Evolutionary conservation across 2,329 filamentous ascomycete species (phyloP).

Genomic region (Hypoxylon rubiginosum): DNA sequence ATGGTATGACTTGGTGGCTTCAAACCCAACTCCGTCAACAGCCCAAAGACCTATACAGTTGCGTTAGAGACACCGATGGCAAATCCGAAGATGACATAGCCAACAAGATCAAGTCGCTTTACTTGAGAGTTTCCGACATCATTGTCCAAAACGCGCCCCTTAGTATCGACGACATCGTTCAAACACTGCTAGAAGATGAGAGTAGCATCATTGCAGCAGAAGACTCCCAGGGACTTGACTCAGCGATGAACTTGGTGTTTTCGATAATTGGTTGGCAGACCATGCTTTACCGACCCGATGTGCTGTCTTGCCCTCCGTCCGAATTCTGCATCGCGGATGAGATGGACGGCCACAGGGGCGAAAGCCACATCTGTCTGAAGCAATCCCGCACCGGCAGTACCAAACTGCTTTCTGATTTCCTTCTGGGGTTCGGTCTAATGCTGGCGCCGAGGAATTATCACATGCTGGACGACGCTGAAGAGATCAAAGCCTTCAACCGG

Average conservation of each 20-base stretch:
- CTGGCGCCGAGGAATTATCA: constrained; percentile 40
- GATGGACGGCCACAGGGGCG: constrained; percentile 33
- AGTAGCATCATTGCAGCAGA: constrained; percentile 16
- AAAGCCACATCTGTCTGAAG: constrained; percentile 34
- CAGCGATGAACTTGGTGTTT: constrained; percentile 40
- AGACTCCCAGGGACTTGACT: constrained; percentile 6
- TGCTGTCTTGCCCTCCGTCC: constrained; percentile 12
- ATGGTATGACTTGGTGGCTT: constrained; percentile 32
- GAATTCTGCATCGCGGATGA: constrained; percentile 21
- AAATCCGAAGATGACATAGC: constrained; percentile 1
- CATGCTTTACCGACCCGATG: constrained; percentile 44
- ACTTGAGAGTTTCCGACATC: constrained; percentile 23
- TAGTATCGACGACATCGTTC: constrained; percentile 42
- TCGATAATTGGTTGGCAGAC: constrained; percentile 46
- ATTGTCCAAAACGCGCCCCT: constrained; percentile 9
- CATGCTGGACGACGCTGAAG: constrained; percentile 24
- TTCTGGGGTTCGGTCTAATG: constrained; percentile 43
- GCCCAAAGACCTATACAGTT: constrained; percentile 25
- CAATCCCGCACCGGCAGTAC: constrained; percentile 21
- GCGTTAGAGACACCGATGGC: constrained; percentile 12
- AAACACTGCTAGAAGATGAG: constrained; percentile 21
- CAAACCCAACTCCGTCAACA: constrained; percentile 24
- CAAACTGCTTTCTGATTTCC: constrained; percentile 30
- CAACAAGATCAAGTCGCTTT: constrained; percentile 26
- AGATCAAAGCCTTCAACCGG: constrained; percentile 22